phyloP scores from a whole-genome alignment of 2,329 filamentous ascomycete genomes.

The Scedosporium boydii region DNA sequence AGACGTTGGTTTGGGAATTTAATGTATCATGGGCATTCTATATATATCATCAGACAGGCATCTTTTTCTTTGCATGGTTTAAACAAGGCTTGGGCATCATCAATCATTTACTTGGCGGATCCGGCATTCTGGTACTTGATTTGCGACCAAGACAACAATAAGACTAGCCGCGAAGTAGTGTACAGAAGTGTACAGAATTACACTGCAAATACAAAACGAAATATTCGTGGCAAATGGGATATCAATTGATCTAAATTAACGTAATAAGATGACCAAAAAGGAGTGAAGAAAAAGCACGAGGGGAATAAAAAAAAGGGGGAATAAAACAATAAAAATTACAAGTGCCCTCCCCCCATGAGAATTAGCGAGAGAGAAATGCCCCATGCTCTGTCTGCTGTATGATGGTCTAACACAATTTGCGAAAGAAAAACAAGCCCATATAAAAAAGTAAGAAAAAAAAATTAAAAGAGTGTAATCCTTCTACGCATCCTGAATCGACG shows the following conservation, averaged over 20 bases:
- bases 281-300: background rate
- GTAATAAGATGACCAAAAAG: background rate
- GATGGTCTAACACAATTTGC: background rate
- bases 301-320: background rate
- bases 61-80: too few relatives aligned
- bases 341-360: background rate
- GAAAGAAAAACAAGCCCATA: background rate
- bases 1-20: too few relatives aligned
- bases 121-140: too few relatives aligned
- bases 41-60: too few relatives aligned
- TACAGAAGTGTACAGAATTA: too few relatives aligned
- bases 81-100: too few relatives aligned
- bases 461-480: background rate
- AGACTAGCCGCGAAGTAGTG: too few relatives aligned
- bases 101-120: too few relatives aligned
- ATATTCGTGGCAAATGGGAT: background rate
- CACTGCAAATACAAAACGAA: too few relatives aligned
- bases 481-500: slow-evolving; percentile 5
- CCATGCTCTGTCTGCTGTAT: background rate
- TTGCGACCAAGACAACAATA: too few relatives aligned
- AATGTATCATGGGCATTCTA: too few relatives aligned
- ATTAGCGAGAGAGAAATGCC: background rate
- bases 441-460: background rate
- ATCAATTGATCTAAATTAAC: background rate
- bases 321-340: background rate